Base-by-base conservation (phyloP, 495 filamentous ascomycete genomes). In the Aspergillus asperescens region DNA sequence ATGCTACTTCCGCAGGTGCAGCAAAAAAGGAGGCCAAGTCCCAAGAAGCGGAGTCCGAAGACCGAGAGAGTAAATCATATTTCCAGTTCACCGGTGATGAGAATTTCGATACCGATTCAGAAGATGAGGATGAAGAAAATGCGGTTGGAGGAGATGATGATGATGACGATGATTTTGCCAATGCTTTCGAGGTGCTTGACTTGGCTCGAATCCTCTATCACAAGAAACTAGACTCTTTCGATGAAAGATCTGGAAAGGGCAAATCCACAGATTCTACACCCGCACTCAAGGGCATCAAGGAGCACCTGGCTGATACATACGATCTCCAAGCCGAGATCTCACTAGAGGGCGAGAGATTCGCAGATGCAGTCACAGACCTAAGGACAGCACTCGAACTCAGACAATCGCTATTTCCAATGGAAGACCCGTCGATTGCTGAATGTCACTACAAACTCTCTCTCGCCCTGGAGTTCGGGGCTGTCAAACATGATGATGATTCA, bases 1-100 rank as follows among this genome's bases (percentile, higher is more conserved):
- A 58, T 34, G 59, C 65, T 15, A 63, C 69, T 16, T 47, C 59
- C 9, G 57, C 34, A 34, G 62, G 60, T 7, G 23, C 51, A 24
- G 46, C 63, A 22, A 58, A 59, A 31, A 56, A 73, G 22, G 71
- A 74, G 39, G 65, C 69, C 16, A 69, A 68, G 15, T 68, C 63
- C 5, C 64, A 71, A 23, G 67, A 72, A 48, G 58, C 67, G 25
- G 65, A 70, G 10, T 68, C 68, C 13, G 69, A 66, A 52, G 64
- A 59, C 9, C 61, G 35, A 39, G 65, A 63, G 34, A 80, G 74
- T 53, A 92, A 90, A 66, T 79, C 88, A 1, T 81, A 86, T 44
- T 96, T 98, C 66, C 87, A 93, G 55, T 95, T 97, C 60, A 87
- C 84, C 1, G 94, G 94, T 37, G 93, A 96, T 58, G 92, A 96